These are phyloP conservation scores for Colletotrichum spaethianum DNA, from an alignment of 2,329 filamentous ascomycete species.

Conservation along the genomic window DNA sequence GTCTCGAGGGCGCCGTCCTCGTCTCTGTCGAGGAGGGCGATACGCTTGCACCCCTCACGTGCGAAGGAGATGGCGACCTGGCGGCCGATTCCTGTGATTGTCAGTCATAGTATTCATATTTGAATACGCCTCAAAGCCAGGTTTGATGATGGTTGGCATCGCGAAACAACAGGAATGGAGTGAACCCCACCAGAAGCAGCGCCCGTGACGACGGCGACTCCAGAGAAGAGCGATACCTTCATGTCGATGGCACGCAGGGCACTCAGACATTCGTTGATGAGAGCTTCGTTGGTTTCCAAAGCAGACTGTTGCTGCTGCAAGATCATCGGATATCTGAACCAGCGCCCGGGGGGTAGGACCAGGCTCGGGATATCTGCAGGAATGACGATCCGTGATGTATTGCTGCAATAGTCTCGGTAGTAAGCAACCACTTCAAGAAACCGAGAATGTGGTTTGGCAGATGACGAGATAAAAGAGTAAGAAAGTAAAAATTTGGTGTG, in stretches of 20 bases:
- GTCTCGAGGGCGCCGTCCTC: slow-evolving; percentile 51
- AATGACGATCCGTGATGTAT: slow-evolving; percentile 20
- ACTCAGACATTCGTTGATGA: slow-evolving; percentile 13
- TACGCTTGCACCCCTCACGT: slow-evolving; percentile 57
- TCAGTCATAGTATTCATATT: not conserved
- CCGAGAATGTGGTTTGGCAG: not conserved
- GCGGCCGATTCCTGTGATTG: slow-evolving; percentile 56
- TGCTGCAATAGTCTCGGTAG: not conserved
- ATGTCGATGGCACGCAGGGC: slow-evolving; percentile 7
- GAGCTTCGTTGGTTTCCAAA: slow-evolving; percentile 8
- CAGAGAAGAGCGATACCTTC: slow-evolving; percentile 47
- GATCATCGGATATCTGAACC: not conserved
- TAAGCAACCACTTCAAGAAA: not conserved
- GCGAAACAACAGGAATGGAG: no score
- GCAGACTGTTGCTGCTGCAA: not conserved
- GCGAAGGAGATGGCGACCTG: slow-evolving; percentile 60
- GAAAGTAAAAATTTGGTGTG: not conserved
- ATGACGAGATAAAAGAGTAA: not conserved
- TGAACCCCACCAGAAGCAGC: slow-evolving; percentile 49
- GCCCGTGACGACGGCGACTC: slow-evolving; percentile 51
- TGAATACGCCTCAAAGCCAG: not conserved
- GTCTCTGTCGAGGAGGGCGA: slow-evolving; percentile 58
- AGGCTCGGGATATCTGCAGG: not conserved
- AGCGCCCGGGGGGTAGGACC: not conserved
- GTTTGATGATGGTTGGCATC: not conserved